phyloP scores from a whole-genome alignment of 2,329 filamentous ascomycete species.

The Fonsecaea nubica region DNA sequence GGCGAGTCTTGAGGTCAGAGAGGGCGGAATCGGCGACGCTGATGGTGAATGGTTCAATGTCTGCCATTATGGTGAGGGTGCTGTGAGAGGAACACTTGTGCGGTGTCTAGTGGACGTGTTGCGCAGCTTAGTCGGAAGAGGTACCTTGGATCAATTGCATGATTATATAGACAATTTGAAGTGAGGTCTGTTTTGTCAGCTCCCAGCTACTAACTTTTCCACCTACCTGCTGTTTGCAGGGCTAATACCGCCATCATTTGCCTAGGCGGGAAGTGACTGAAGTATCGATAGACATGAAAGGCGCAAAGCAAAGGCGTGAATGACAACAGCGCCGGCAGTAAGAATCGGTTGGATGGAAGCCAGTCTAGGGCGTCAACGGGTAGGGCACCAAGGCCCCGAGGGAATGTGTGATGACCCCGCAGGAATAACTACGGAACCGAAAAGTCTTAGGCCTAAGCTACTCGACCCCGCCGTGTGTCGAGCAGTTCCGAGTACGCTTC shows the following conservation, averaged over 20 bases:
- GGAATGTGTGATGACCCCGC: background rate
- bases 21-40: conserved; percentile 57
- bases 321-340: conserved; percentile 6
- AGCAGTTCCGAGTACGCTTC: conserved; percentile 5
- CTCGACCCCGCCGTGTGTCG: background rate
- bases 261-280: background rate
- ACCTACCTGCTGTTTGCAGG: background rate
- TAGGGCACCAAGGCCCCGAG: background rate
- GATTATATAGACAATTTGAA: background rate
- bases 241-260: background rate
- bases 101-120: background rate
- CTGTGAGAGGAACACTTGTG: background rate
- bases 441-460: no score
- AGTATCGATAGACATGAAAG: background rate
- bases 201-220: background rate
- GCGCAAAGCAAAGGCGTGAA: background rate
- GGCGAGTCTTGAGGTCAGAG: conserved; percentile 62
- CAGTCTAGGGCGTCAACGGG: background rate
- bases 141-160: background rate
- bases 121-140: background rate
- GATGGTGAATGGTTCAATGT: conserved; percentile 55
- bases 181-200: conserved; percentile 5
- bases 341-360: conserved; percentile 14
- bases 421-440: background rate
- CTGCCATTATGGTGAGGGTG: conserved; percentile 26